Percentiles rank a stretch among this genome's conserved stretches.
phyloP scores from a whole-genome alignment of 2,329 filamentous ascomycete species.

The Didymella keratinophila region DNA sequence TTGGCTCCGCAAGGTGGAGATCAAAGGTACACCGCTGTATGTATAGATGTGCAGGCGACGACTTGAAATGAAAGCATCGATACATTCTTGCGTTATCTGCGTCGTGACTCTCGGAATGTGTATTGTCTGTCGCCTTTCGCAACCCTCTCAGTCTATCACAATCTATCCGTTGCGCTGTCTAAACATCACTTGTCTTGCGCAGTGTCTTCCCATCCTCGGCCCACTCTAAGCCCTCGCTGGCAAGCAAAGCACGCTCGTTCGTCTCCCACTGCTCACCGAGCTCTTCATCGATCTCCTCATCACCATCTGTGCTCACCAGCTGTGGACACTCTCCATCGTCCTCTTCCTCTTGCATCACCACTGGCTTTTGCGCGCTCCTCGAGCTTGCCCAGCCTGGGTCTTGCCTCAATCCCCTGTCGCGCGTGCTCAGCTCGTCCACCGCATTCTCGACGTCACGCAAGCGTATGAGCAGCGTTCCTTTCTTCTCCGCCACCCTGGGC shows the following conservation, averaged over 20 bases:
- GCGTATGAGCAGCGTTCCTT: too few species aligned
- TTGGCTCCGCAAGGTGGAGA: conserved; percentile 4
- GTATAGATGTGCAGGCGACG: conserved; percentile 38
- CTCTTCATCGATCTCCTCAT: background rate
- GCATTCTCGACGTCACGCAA: too few species aligned
- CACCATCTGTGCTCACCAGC: background rate
- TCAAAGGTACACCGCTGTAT: conserved; percentile 35
- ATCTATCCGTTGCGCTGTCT: background rate
- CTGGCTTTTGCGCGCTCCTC: background rate
- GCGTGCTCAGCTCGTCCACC: background rate
- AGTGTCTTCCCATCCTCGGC: background rate
- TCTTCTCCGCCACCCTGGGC: too few species aligned
- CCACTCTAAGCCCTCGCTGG: background rate
- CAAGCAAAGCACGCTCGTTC: background rate
- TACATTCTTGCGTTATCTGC: conserved; percentile 4
- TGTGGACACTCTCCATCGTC: background rate
- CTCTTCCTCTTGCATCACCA: background rate
- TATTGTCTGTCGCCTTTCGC: background rate
- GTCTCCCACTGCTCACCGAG: background rate
- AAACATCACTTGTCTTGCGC: background rate
- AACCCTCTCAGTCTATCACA: background rate
- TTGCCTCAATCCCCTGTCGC: background rate
- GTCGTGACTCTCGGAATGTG: background rate
- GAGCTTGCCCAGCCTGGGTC: background rate
- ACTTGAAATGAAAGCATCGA: conserved; percentile 39